Percentiles rank a stretch among this genome's conserved stretches.
These are phyloP conservation scores for Pichia scutulata DNA, from an alignment of 805 yeast species.

Conservation along the genomic window DNA sequence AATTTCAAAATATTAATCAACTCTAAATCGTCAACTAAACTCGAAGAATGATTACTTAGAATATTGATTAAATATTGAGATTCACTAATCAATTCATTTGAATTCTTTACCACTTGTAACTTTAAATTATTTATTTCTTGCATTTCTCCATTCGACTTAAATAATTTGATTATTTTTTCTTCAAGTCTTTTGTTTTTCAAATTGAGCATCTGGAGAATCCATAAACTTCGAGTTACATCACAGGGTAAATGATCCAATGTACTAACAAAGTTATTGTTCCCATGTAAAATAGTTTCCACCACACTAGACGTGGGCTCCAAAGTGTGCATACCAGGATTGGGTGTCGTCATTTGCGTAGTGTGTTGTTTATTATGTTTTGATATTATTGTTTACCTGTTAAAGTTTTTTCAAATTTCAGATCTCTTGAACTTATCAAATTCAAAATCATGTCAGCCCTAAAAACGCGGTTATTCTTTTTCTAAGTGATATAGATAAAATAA, in stretches of 20 bases:
- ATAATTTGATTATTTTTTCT: conserved; percentile 4
- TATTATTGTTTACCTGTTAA: no score
- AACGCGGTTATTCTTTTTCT: no score
- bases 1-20: conserved; percentile 1
- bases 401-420: no score
- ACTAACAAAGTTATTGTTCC: conserved; percentile 29
- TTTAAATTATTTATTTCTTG: conserved; percentile 3
- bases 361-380: not conserved
- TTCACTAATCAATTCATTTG: conserved; percentile 22
- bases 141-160: not conserved
- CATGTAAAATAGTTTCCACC: conserved; percentile 23
- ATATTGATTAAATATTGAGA: conserved; percentile 17
- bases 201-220: conserved; percentile 30
- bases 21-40: conserved; percentile 20
- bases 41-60: conserved; percentile 17
- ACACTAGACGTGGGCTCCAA: not conserved
- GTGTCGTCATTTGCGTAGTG: not conserved
- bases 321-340: not conserved
- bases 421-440: no score
- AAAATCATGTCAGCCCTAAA: no score
- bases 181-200: conserved; percentile 18
- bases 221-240: conserved; percentile 30
- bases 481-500: no score
- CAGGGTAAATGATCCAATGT: conserved; percentile 34
- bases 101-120: conserved; percentile 13